Evolutionary conservation across 2,329 filamentous ascomycete species (phyloP).

Genomic region (Ampelomyces quisqualis): DNA sequence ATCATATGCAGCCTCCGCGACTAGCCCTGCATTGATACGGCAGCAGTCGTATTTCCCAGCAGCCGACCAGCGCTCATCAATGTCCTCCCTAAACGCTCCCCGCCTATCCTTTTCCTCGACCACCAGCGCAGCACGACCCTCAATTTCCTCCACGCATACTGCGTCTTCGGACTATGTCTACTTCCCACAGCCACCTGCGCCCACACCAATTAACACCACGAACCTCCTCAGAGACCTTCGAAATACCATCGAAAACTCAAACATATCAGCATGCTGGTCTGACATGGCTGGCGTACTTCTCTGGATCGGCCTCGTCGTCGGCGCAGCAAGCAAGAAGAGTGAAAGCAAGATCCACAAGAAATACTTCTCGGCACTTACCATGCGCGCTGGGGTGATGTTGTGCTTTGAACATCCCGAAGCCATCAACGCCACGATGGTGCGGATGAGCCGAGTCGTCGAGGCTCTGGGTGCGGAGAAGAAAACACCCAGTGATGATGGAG

Average conservation of each 20-base stretch:
- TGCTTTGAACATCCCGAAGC: slow-evolving; percentile 42
- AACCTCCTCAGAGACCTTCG: slow-evolving; percentile 26
- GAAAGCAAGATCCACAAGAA: slow-evolving; percentile 24
- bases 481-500: slow-evolving; percentile 1
- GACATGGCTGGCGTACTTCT: slow-evolving; percentile 44
- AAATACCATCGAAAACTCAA: slow-evolving; percentile 30
- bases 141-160: slow-evolving; percentile 7
- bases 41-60: slow-evolving; percentile 3
- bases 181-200: slow-evolving; percentile 3
- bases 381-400: slow-evolving; percentile 36
- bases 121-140: slow-evolving; percentile 6
- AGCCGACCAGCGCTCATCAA: slow-evolving; percentile 1
- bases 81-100: slow-evolving; percentile 8
- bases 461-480: slow-evolving; percentile 4
- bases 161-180: slow-evolving; percentile 7
- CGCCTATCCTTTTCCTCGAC: slow-evolving; percentile 11
- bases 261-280: slow-evolving; percentile 38
- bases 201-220: slow-evolving; percentile 6
- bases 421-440: slow-evolving; percentile 30
- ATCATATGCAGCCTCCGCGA: slow-evolving; percentile 17
- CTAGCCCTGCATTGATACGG: slow-evolving; percentile 13
- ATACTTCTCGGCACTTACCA: slow-evolving; percentile 37
- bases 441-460: slow-evolving; percentile 30
- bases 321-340: slow-evolving; percentile 32
- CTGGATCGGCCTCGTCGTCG: slow-evolving; percentile 39